Conservation (phyloP, 306 rosid species). For the Casuarina cunninghamiana region DNA sequence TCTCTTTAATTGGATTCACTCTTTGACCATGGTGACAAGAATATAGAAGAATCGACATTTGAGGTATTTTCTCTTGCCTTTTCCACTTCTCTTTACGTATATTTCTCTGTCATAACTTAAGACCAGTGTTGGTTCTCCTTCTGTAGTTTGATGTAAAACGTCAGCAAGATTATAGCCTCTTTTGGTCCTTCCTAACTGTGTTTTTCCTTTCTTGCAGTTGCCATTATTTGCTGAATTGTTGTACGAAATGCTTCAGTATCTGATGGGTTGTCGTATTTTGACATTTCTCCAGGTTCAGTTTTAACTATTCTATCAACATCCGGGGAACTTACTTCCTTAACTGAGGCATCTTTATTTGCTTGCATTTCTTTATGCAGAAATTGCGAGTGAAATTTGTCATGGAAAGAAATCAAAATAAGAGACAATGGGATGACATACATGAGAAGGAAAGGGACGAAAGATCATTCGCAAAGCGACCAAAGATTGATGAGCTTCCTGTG, state of each 20-base stretch:
- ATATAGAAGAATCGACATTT: conserved; percentile 85
- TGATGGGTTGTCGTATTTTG: conserved; percentile 82
- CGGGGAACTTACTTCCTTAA: conserved; percentile 23
- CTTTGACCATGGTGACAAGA: conserved; percentile 88
- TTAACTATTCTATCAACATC: neutral
- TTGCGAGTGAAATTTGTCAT: conserved; percentile 70
- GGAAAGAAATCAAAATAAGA: conserved; percentile 76
- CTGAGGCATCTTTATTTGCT: conserved; percentile 7
- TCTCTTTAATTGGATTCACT: conserved; percentile 83
- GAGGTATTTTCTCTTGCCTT: conserved; percentile 58
- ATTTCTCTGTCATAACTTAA: neutral
- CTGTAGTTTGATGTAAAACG: neutral
- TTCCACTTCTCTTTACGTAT: neutral
- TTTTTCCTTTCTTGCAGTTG: conserved; percentile 50
- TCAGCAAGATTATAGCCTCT: neutral
- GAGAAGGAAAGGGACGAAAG: conserved; percentile 44
- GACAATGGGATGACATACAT: conserved; percentile 64
- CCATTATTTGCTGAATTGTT: conserved; percentile 92
- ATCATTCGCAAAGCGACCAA: conserved; percentile 56
- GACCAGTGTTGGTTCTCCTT: neutral
- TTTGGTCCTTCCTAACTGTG: conserved; percentile 14
- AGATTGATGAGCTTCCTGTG: conserved; percentile 51
- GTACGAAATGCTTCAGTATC: conserved; percentile 97
- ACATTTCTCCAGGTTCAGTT: conserved; percentile 84
- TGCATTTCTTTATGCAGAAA: conserved; percentile 41